Conservation (phyloP, 2,329 filamentous ascomycete species). For the Talaromyces sp. region DNA sequence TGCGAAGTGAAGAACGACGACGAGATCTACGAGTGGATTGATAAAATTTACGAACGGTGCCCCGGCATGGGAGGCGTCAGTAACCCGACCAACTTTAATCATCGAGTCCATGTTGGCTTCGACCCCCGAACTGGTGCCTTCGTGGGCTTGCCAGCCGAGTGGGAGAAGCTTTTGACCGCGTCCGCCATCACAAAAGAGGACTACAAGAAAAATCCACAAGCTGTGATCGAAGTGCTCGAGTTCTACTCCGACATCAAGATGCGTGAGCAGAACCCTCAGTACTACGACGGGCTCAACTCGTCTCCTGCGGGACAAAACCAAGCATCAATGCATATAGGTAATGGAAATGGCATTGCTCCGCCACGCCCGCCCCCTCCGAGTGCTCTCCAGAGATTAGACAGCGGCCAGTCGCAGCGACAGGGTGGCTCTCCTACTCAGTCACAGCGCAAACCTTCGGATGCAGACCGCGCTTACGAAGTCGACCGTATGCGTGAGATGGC, state of each 20-base stretch:
- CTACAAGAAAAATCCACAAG: slow-evolving; percentile 93
- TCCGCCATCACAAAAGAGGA: slow-evolving; percentile 98
- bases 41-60: slow-evolving; percentile 93
- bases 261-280: slow-evolving; percentile 57
- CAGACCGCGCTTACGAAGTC: slow-evolving; percentile 45
- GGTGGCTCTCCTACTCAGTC: slow-evolving; percentile 27
- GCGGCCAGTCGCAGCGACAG: slow-evolving; percentile 33
- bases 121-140: slow-evolving; percentile 94
- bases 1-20: slow-evolving; percentile 94
- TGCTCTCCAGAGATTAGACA: slow-evolving; percentile 40
- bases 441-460: slow-evolving; percentile 52
- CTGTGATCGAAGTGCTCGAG: slow-evolving; percentile 61
- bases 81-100: slow-evolving; percentile 96
- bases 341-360: slow-evolving; percentile 59
- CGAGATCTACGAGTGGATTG: slow-evolving; percentile 98
- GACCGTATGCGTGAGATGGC: slow-evolving; percentile 55
- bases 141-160: slow-evolving; percentile 88
- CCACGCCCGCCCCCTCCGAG: slow-evolving; percentile 61
- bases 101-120: slow-evolving; percentile 95
- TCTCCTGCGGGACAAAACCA: slow-evolving; percentile 53
- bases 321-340: slow-evolving; percentile 42
- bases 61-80: slow-evolving; percentile 97
- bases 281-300: slow-evolving; percentile 56
- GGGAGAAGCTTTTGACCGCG: slow-evolving; percentile 92
- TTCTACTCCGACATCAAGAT: slow-evolving; percentile 67